These are phyloP conservation scores for Syncephalastrum racemosum DNA, from an alignment of 371 early-diverging fungal species.

Conservation along the genomic window DNA sequence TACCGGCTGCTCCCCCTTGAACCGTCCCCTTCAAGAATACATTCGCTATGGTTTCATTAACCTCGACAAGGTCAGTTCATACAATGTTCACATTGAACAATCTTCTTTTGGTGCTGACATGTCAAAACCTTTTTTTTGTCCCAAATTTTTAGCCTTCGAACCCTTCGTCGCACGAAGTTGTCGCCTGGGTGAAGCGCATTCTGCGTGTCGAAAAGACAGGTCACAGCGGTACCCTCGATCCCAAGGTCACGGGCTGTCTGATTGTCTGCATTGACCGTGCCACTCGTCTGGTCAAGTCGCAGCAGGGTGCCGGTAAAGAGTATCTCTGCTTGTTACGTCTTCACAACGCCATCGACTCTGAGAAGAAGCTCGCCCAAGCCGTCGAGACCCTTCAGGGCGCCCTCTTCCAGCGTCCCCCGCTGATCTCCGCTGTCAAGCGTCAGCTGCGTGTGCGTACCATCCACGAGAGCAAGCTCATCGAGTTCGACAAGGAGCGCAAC, in stretches of 20 bases:
- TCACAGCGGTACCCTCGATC: constrained; percentile 99
- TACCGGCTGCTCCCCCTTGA: constrained; percentile 93
- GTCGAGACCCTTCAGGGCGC: constrained; percentile 97
- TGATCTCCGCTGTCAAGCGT: constrained; percentile 99
- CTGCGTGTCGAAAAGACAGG: constrained; percentile 99
- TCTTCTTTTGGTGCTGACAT: background rate
- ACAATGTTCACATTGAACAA: background rate
- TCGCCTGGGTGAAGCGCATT: constrained; percentile 99
- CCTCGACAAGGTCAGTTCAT: constrained; percentile 61
- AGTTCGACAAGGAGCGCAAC: constrained; percentile 96
- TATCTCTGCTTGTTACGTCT: constrained; percentile 98
- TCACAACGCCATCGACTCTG: constrained; percentile 89
- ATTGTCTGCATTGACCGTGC: constrained; percentile 99
- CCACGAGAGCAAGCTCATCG: constrained; percentile 94
- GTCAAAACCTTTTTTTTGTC: constrained; percentile 42
- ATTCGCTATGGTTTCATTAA: constrained; percentile 98
- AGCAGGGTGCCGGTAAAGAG: constrained; percentile 99
- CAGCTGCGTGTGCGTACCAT: constrained; percentile 99
- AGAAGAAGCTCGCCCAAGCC: constrained; percentile 84
- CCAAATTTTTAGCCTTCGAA: constrained; percentile 93
- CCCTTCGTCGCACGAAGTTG: constrained; percentile 99
- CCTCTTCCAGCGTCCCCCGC: constrained; percentile 99
- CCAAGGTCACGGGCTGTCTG: constrained; percentile 99
- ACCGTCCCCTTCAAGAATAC: constrained; percentile 92
- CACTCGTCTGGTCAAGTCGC: constrained; percentile 98